Conservation (phyloP, 805 yeast genomes). For the Spathaspora sp. region DNA sequence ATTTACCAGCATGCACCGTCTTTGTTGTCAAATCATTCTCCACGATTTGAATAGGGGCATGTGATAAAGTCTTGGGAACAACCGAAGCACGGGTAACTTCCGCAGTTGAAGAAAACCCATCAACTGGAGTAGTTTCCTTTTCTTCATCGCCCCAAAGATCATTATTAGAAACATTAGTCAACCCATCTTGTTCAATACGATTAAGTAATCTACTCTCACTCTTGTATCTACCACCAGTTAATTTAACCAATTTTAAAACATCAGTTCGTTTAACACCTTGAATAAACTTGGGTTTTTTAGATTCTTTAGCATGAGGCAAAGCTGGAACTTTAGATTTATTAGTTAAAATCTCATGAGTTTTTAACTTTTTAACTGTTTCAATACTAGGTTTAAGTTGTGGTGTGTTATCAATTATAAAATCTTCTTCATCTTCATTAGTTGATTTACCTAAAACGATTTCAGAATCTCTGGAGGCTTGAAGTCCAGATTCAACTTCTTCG, state of each 20-base stretch:
- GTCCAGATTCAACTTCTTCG: slow-evolving; percentile 67
- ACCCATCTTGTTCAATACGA: slow-evolving; percentile 62
- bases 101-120: slow-evolving; percentile 13
- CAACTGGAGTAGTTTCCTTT: slow-evolving; percentile 14
- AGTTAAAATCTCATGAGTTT: slow-evolving; percentile 63
- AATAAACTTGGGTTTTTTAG: slow-evolving; percentile 17
- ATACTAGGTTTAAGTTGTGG: slow-evolving; percentile 40
- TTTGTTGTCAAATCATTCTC: slow-evolving; percentile 34
- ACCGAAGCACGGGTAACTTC: slow-evolving; percentile 14
- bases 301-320: slow-evolving; percentile 20
- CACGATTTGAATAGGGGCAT: slow-evolving; percentile 51
- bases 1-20: slow-evolving; percentile 80
- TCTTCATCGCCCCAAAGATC: slow-evolving; percentile 68
- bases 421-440: slow-evolving; percentile 57
- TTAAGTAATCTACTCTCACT: slow-evolving; percentile 8
- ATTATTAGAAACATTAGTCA: slow-evolving; percentile 38
- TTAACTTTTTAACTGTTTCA: slow-evolving; percentile 40
- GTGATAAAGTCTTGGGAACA: slow-evolving; percentile 52
- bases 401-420: slow-evolving; percentile 52
- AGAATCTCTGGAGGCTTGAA: slow-evolving; percentile 68
- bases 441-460: slow-evolving; percentile 47
- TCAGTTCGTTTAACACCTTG: slow-evolving; percentile 67
- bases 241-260: slow-evolving; percentile 60
- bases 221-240: slow-evolving; percentile 53
- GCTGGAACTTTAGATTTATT: slow-evolving; percentile 78